Base-by-base conservation (phyloP, 148 eudicot genomes). In the Nepenthes mirabilis region DNA sequence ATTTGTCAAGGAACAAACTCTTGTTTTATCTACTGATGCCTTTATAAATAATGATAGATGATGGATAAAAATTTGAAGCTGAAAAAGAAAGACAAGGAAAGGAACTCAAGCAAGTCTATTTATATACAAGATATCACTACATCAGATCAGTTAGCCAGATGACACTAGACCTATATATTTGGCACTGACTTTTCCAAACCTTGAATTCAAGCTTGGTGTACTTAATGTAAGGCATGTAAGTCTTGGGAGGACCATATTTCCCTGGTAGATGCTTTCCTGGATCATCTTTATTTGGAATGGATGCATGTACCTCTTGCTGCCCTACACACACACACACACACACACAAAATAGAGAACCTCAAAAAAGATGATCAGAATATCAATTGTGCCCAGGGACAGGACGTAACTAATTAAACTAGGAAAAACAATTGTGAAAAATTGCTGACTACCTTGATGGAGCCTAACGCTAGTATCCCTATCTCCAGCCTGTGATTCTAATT, bases 181-280 rank as follows among this genome's bases (percentile, higher is more conserved):
- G 36, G 2, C 10, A 33, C 9, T 11, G 11, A 8, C 11, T 55
- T 55, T 33, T 55, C 36, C 33, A 2, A 13, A 91, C 98, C 95
- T 88, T 79, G 70, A 93, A 89, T 59, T 81, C 85, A 70, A 93
- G 74, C 76, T 88, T 93, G 14, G 87, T 83, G 62, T 88, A 93
- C 62, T 81, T 86, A 71, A 93, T 82, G 47, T 67, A 75, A 60
- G 88, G 96, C 56, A 80, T 86, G 64, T 75, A 76, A 68, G 71
- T 65, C 71, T 73, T 77, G 23, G 58, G 57, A 10, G 57, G 33
- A 57, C 77, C 83, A 65, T 72, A 71, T 72, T 68, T 62, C 66
- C 37, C 75, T 57, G 66, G 49, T 68, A 70, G 60, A 75, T 36
- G 68, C 37, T 57, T 74, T 58, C 56, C 70, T 51, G 81, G 52